Conservation (phyloP, 352 stramenopile genomes). For the Phytophthora sansomeana region DNA sequence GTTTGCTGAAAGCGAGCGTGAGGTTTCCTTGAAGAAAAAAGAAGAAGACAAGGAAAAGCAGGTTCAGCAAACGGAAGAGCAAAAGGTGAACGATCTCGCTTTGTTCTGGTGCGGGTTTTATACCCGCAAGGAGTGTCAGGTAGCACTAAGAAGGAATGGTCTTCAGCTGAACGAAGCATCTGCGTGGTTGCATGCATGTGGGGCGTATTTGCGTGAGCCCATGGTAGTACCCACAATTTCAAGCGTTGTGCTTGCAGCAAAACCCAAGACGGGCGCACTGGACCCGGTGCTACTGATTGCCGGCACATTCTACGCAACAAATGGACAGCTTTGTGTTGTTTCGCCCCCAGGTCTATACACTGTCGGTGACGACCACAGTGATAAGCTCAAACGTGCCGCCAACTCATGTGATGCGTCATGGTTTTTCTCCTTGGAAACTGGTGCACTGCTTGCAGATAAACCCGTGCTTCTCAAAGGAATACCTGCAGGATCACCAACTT, state of each 20-base stretch:
- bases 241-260: slow-evolving; percentile 40
- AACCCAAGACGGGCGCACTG: slow-evolving; percentile 45
- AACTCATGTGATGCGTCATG: slow-evolving; percentile 68
- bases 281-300: slow-evolving; percentile 81
- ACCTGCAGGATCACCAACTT: slow-evolving; percentile 70
- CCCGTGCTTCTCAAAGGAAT: slow-evolving; percentile 64
- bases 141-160: slow-evolving; percentile 60
- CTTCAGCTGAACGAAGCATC: slow-evolving; percentile 51
- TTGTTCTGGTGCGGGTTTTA: slow-evolving; percentile 75
- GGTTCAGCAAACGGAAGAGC: slow-evolving; percentile 33
- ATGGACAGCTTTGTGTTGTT: slow-evolving; percentile 66
- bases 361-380: slow-evolving; percentile 44
- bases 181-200: slow-evolving; percentile 56
- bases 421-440: slow-evolving; percentile 72
- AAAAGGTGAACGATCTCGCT: slow-evolving; percentile 51
- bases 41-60: slow-evolving; percentile 22
- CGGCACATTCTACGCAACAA: slow-evolving; percentile 74
- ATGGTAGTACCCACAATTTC: slow-evolving; percentile 53
- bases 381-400: slow-evolving; percentile 49
- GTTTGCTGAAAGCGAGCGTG: slow-evolving; percentile 37
- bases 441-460: slow-evolving; percentile 38
- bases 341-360: slow-evolving; percentile 68
- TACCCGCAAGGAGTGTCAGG: slow-evolving; percentile 59
- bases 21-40: slow-evolving; percentile 33
- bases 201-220: slow-evolving; percentile 49